Evolutionary conservation across 176 grass and related monocot species (phyloP), one percentile per base, ranked within the genome.

Genomic region (Microstegium vimineum): DNA sequence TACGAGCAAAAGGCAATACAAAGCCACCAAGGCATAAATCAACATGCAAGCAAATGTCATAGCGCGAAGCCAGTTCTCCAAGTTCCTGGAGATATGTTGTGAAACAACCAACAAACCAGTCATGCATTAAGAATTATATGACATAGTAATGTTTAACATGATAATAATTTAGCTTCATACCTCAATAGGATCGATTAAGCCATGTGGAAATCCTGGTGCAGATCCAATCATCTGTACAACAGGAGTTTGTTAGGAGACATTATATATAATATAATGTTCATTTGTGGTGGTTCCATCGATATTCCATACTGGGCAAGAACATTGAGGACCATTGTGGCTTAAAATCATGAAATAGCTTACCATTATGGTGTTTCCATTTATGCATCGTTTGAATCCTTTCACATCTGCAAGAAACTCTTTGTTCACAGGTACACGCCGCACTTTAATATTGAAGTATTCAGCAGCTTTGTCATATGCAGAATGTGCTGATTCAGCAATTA

Each of bases 1-100:
- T 99, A 59, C 80, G 85, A 41, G 96, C 91, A 69, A 99, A 99
- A 85, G 96, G 96, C 79, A 99, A 83, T 52, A 99, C 93, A 4
- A 99, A 99, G 42, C 96, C 96, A 85, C 96, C 96, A 47, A 99
- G 92, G 69, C 96, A 99, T 82, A 99, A 87, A 86, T 99, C 96
- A 86, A 99, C 85, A 81, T 99, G 96, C 41, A 99, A 89, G 63
- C 96, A 99, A 91, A 99, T 84, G 49, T 75, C 93, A 90, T 95
- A 93, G 59, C 69, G 82, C n/a, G 87, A 90, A 92, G 96, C 93
- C 86, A 99, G 82, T 42, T 85, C 85, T 42, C 96, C 96, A 62
- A 99, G 96, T 86, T 95, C 93, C 96, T 99, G 84, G 27, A 77
- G 37, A 77, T n/a, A 35, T 64, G 40, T 70, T 42, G 72, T 67